These are phyloP conservation scores for Candida railenensis DNA, from an alignment of 805 yeast genomes.

Conservation along the genomic window DNA sequence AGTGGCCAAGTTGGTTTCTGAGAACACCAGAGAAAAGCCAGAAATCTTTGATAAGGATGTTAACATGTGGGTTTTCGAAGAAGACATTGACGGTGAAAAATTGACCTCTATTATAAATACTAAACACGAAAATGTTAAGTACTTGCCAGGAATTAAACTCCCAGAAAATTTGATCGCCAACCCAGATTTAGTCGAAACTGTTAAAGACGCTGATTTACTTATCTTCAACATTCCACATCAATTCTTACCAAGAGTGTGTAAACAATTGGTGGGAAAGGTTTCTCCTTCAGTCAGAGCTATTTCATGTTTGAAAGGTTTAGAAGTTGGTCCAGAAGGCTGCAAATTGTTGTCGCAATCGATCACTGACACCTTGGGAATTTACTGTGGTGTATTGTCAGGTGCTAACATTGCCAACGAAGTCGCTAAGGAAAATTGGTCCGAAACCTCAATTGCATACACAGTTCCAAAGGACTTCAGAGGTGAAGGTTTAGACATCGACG, in stretches of 20 bases:
- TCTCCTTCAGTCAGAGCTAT: conserved; percentile 40
- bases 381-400: conserved; percentile 48
- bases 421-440: conserved; percentile 47
- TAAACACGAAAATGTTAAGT: conserved; percentile 44
- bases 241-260: conserved; percentile 39
- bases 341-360: conserved; percentile 43
- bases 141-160: conserved; percentile 41
- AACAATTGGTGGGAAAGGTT: conserved; percentile 39
- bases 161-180: conserved; percentile 41
- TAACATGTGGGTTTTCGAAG: conserved; percentile 48
- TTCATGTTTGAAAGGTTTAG: conserved; percentile 46
- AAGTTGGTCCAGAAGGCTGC: conserved; percentile 43
- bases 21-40: conserved; percentile 40
- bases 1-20: conserved; percentile 45
- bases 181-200: conserved; percentile 39
- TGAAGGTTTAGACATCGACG: conserved; percentile 41
- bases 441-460: conserved; percentile 44
- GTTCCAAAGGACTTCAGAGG: conserved; percentile 40
- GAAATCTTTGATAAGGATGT: conserved; percentile 36
- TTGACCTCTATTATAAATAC: conserved; percentile 44
- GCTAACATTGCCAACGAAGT: conserved; percentile 49
- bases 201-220: conserved; percentile 40
- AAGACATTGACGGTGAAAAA: conserved; percentile 38
- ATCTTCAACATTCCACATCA: conserved; percentile 49
- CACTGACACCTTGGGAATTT: conserved; percentile 42